These are phyloP conservation scores for Cercospora sojina DNA, from an alignment of 2,329 filamentous ascomycete genomes.

Conservation along the genomic window DNA sequence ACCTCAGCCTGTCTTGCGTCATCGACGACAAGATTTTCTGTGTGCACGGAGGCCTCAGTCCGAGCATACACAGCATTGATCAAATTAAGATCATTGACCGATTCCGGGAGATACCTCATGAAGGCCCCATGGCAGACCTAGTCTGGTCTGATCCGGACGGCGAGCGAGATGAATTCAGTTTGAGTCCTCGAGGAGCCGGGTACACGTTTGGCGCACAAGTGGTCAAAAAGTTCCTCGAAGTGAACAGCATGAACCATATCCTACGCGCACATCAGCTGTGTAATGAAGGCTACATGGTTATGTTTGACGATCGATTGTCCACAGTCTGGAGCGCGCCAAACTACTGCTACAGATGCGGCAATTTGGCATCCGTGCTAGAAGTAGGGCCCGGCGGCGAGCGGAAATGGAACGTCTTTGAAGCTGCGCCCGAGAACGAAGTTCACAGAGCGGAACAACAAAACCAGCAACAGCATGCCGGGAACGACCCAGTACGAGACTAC, in stretches of 20 bases:
- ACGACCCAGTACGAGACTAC: slow-evolving; percentile 68
- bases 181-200: slow-evolving; percentile 88
- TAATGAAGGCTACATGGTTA: slow-evolving; percentile 94
- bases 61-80: slow-evolving; percentile 92
- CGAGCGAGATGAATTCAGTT: slow-evolving; percentile 94
- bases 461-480: slow-evolving; percentile 63
- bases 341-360: slow-evolving; percentile 72
- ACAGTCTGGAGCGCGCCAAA: slow-evolving; percentile 98
- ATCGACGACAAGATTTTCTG: slow-evolving; percentile 99
- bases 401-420: slow-evolving; percentile 97
- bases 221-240: slow-evolving; percentile 95
- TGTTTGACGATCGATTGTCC: slow-evolving; percentile 90
- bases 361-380: slow-evolving; percentile 94
- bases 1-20: slow-evolving; percentile 91
- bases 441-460: slow-evolving; percentile 72
- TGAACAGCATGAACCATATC: slow-evolving; percentile 98
- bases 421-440: slow-evolving; percentile 90
- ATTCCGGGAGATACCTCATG: slow-evolving; percentile 96
- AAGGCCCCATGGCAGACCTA: slow-evolving; percentile 98
- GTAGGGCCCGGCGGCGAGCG: slow-evolving; percentile 90
- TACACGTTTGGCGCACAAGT: slow-evolving; percentile 98
- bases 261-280: slow-evolving; percentile 96
- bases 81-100: slow-evolving; percentile 99
- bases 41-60: slow-evolving; percentile 76
- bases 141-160: slow-evolving; percentile 98